phyloP scores from a whole-genome alignment of 305 asterid species.

The Andrographis paniculata region DNA sequence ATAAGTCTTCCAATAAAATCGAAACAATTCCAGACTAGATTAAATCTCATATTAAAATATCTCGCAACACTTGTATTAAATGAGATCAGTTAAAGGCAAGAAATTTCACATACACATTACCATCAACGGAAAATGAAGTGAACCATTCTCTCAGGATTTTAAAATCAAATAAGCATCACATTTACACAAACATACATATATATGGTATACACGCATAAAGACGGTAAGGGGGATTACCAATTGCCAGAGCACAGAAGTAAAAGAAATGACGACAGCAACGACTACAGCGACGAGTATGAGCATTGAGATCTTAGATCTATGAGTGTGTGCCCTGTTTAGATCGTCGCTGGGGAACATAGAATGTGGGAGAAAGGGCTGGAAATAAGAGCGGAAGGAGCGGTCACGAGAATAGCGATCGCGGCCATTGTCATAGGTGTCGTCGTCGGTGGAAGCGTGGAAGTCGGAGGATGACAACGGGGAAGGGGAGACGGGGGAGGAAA shows the following conservation, averaged over 20 bases:
- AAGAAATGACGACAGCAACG: conserved; percentile 37
- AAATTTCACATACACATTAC: not conserved
- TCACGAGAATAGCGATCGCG: conserved; percentile 72
- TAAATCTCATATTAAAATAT: too few relatives aligned
- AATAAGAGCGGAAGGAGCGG: conserved; percentile 59
- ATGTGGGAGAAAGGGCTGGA: conserved; percentile 47
- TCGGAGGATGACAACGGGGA: conserved; percentile 39
- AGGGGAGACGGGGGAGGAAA: conserved; percentile 32
- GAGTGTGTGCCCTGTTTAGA: conserved; percentile 41
- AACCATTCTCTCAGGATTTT: not conserved
- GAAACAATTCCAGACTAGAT: too few relatives aligned
- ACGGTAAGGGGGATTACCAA: conserved; percentile 42
- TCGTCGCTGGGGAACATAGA: conserved; percentile 42
- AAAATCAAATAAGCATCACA: conserved; percentile 16
- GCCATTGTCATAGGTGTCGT: conserved; percentile 41
- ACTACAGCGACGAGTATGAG: conserved; percentile 32
- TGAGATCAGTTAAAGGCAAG: too few relatives aligned
- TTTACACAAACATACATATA: conserved; percentile 3
- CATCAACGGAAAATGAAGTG: not conserved
- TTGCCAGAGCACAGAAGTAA: conserved; percentile 50
- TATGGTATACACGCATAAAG: conserved; percentile 3
- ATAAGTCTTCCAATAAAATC: too few relatives aligned
- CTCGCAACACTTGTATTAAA: too few relatives aligned
- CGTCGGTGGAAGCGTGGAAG: conserved; percentile 18
- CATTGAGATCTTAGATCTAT: conserved; percentile 58